Evolutionary conservation across 768 basidiomycete species (phyloP).

Genomic region (Leccinum fibrillosum): DNA sequence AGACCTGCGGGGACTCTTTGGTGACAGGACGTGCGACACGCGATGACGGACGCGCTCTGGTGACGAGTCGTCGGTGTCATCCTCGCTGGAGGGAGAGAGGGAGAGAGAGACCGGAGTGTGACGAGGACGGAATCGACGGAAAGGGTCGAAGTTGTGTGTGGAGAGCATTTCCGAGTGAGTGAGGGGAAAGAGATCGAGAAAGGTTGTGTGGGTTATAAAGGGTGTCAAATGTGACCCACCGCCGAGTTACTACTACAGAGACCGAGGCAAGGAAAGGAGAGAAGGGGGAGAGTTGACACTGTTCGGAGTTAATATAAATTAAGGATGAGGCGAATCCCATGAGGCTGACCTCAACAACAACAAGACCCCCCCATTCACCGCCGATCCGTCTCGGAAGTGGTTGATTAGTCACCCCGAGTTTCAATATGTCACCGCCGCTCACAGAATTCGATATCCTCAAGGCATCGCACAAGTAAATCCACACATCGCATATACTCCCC

Average conservation of each 20-base stretch:
- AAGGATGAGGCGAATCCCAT: constrained; percentile 14
- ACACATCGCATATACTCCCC: background rate
- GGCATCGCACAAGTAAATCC: constrained; percentile 58
- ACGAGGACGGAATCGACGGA: constrained; percentile 26
- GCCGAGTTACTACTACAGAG: background rate
- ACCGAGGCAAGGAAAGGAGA: constrained; percentile 4
- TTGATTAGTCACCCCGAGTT: background rate
- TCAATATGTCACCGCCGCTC: background rate
- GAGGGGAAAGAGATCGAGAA: background rate
- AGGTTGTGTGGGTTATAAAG: constrained; percentile 8
- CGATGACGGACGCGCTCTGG: constrained; percentile 8
- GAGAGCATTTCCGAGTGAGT: background rate
- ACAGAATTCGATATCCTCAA: constrained; percentile 78
- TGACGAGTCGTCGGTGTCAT: constrained; percentile 25
- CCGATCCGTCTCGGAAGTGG: constrained; percentile 3
- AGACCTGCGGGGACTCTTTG: constrained; percentile 3
- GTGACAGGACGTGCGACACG: constrained; percentile 1
- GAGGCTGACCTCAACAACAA: constrained; percentile 12
- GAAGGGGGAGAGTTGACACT: background rate
- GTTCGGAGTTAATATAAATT: background rate
- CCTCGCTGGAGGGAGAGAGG: constrained; percentile 7
- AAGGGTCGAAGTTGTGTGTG: constrained; percentile 6
- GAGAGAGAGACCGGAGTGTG: background rate
- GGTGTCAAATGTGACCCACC: background rate
- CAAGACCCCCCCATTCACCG: background rate